Evolutionary conservation across 1,139 yeast species (phyloP).

Genomic region (Sugiyamaella sp.): DNA sequence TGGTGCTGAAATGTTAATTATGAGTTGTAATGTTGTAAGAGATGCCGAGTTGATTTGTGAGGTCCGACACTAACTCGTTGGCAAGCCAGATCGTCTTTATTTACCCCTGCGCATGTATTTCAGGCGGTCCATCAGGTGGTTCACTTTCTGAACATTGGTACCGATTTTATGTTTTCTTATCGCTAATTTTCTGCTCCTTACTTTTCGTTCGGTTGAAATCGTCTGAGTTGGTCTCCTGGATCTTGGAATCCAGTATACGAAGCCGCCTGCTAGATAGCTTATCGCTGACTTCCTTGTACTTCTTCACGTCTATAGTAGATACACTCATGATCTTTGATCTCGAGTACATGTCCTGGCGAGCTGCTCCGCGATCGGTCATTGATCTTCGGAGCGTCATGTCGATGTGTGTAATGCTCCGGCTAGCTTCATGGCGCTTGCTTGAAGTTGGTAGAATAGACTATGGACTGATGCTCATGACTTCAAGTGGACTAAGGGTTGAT

Average conservation of each 20-base stretch:
- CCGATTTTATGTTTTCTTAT: no score
- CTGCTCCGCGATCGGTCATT: not conserved
- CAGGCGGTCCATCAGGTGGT: no score
- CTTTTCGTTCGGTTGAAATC: not conserved
- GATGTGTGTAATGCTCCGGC: not conserved
- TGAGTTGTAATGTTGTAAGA: not conserved
- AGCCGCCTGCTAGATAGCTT: not conserved
- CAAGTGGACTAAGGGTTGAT: no score
- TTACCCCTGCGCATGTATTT: not conserved
- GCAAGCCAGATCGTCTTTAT: not conserved
- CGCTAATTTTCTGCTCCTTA: not conserved
- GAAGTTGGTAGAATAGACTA: no score
- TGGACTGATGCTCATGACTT: no score
- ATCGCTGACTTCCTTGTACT: not conserved
- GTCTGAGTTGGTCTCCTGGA: not conserved
- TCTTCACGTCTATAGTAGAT: not conserved
- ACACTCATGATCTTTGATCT: not conserved
- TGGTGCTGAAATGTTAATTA: not conserved
- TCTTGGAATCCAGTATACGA: not conserved
- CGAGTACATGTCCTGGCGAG: not conserved
- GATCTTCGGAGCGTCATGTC: not conserved
- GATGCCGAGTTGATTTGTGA: not conserved
- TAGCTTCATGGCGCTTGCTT: no score
- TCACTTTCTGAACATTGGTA: not conserved
- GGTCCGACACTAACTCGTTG: not conserved